Evolutionary conservation across 2,329 filamentous ascomycete species (phyloP), one percentile per base, ranked within the genome.

Genomic region (Alternaria tenuissima): DNA sequence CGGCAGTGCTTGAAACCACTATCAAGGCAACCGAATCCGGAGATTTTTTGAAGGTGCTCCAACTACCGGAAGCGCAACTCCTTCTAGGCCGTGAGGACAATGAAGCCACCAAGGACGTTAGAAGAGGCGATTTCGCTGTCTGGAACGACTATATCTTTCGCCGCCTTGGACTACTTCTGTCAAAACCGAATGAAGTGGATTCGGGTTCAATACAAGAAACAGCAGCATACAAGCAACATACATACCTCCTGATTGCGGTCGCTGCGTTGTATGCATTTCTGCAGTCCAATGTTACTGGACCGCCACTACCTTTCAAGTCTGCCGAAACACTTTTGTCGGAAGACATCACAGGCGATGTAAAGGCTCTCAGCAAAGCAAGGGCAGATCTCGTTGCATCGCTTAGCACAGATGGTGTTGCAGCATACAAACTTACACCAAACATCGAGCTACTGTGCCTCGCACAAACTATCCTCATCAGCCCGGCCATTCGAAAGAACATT

Each of bases 281-380:
- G 16, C 94, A 97, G 76, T 88, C 88, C 1, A 97, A 93, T 74
- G 91, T 96, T 55, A 97, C 94, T 4, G 94, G 94, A 0, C 94
- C 94, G 1, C 89, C 93, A 0, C 81, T 96, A n/a, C 80, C 83
- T 0, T 89, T 88, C 72, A 78, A 79, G 24, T 79, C 85, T 3
- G 79, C 84, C 4, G 78, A 84, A 12, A 64, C 81, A 2, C 64
- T 89, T 6, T 70, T 90, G 4, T 83, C 85, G 1, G 68, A 80
- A n/a, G 78, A 80, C 28, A 75, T 84, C 4, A 82, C 80, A 63
- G 65, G 64, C 3, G 71, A 79, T 57, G 43, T 65, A 3, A 58
- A 71, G 18, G 62, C 68, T 4, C 67, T 85, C 1, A 78, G 79
- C 43, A 73, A 76, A 0, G 58, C 69, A 8, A 68, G 86, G 55